Evolutionary conservation across 1,284 basidiomycete species (phyloP).

Genomic region (Ganoderma boninense): DNA sequence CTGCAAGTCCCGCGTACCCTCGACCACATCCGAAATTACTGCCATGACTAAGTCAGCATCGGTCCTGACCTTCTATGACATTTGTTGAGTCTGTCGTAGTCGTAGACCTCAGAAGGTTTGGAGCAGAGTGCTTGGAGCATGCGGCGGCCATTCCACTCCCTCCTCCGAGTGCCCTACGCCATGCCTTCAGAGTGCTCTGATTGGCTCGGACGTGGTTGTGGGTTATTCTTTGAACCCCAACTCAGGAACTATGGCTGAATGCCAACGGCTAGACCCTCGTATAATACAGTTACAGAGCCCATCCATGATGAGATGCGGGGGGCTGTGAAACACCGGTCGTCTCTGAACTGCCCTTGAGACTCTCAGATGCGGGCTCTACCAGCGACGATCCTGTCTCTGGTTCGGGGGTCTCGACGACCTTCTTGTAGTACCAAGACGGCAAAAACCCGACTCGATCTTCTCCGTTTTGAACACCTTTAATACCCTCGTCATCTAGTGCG

Average conservation of each 20-base stretch:
- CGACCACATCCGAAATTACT: too few relatives aligned
- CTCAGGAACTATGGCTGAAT: too few relatives aligned
- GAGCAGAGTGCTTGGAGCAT: neutral
- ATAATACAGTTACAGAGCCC: neutral
- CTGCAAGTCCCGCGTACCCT: too few relatives aligned
- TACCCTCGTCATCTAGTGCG: conserved; percentile 53
- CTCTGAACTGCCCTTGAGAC: neutral
- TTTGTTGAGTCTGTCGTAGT: too few relatives aligned
- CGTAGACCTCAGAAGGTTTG: too few relatives aligned
- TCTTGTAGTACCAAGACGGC: conserved; percentile 68
- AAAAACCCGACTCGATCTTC: conserved; percentile 81
- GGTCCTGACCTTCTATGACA: too few relatives aligned
- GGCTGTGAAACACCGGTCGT: neutral
- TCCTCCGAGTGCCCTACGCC: neutral
- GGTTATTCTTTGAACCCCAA: neutral
- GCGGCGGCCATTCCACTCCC: neutral
- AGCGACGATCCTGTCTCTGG: neutral
- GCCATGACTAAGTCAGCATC: too few relatives aligned
- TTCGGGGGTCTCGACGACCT: neutral
- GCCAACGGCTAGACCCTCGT: neutral
- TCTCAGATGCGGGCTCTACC: neutral
- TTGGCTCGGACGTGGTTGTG: neutral
- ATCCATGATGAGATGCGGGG: conserved; percentile 7
- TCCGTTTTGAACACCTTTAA: conserved; percentile 65
- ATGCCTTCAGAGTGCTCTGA: neutral